Evolutionary conservation across 129 eudicot species (phyloP).

Genomic region (Tagetes patula): DNA sequence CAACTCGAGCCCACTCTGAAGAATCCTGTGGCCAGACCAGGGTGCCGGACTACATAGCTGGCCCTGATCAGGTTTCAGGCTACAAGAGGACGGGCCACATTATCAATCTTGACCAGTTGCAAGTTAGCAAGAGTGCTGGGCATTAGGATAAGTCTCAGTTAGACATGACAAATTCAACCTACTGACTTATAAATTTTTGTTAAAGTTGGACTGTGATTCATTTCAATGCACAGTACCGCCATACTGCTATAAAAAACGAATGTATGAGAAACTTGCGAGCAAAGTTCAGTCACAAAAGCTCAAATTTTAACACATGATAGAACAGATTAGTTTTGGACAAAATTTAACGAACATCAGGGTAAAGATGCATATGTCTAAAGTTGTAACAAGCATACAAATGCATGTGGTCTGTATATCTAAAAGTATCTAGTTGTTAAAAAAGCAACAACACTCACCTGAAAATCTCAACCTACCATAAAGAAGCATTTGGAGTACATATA

Average conservation of each 20-base stretch:
- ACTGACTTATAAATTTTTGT: background rate
- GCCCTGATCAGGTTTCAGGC: background rate
- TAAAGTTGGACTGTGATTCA: background rate
- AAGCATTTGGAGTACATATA: constrained; percentile 70
- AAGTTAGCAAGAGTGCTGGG: background rate
- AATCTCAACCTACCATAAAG: constrained; percentile 77
- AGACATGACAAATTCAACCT: background rate
- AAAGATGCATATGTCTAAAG: background rate
- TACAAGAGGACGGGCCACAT: background rate
- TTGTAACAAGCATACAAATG: background rate
- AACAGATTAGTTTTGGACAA: background rate
- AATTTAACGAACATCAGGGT: background rate
- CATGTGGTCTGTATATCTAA: background rate
- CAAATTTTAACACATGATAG: background rate
- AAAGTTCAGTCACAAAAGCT: background rate
- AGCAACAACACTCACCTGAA: constrained; percentile 88
- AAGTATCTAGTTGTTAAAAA: constrained; percentile 24
- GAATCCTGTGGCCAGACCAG: background rate
- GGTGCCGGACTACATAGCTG: background rate
- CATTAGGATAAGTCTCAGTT: background rate
- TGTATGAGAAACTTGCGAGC: too few species aligned
- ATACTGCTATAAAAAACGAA: too few species aligned
- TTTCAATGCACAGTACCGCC: background rate
- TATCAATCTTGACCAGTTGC: background rate
- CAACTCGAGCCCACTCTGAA: background rate